phyloP scores from a whole-genome alignment of 1,139 yeast genomes.

The Tardiomyces digboiensis region DNA sequence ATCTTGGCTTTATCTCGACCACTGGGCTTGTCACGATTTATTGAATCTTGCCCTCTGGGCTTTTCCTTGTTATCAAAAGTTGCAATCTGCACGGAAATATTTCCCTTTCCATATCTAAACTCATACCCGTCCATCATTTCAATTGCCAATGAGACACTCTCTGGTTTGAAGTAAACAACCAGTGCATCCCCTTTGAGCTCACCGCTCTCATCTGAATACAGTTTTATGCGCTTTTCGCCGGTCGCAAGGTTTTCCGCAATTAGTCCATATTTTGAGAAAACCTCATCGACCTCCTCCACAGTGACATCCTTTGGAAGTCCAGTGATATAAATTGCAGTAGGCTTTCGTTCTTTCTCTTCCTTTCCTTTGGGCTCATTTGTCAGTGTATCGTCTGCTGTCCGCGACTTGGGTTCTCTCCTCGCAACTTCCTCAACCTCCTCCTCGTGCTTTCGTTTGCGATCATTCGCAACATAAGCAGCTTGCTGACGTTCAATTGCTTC shows the following conservation, averaged over 20 bases:
- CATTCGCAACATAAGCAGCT: constrained; percentile 8
- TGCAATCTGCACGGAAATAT: constrained; percentile 47
- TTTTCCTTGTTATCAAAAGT: constrained; percentile 28
- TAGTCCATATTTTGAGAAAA: constrained; percentile 50
- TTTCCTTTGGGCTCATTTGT: no score
- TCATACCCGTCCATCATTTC: constrained; percentile 49
- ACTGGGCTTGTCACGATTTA: background rate
- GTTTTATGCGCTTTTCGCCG: constrained; percentile 42
- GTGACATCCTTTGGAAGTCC: constrained; percentile 41
- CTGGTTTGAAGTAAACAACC: constrained; percentile 45
- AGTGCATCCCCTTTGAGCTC: constrained; percentile 56
- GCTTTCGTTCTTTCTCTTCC: constrained; percentile 11
- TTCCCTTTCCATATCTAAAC: constrained; percentile 27
- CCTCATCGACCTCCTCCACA: constrained; percentile 33
- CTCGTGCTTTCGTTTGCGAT: background rate
- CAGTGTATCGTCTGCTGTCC: no score
- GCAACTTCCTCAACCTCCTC: constrained; percentile 4
- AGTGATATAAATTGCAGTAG: constrained; percentile 43
- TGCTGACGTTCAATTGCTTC: constrained; percentile 16
- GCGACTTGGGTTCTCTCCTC: no score
- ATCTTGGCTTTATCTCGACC: constrained; percentile 21
- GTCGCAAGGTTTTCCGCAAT: constrained; percentile 46
- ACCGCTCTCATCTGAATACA: constrained; percentile 41
- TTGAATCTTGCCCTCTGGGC: constrained; percentile 6
- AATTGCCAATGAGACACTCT: constrained; percentile 55